These are phyloP conservation scores for Geum urbanum DNA, from an alignment of 306 rosid genomes.

Conservation along the genomic window DNA sequence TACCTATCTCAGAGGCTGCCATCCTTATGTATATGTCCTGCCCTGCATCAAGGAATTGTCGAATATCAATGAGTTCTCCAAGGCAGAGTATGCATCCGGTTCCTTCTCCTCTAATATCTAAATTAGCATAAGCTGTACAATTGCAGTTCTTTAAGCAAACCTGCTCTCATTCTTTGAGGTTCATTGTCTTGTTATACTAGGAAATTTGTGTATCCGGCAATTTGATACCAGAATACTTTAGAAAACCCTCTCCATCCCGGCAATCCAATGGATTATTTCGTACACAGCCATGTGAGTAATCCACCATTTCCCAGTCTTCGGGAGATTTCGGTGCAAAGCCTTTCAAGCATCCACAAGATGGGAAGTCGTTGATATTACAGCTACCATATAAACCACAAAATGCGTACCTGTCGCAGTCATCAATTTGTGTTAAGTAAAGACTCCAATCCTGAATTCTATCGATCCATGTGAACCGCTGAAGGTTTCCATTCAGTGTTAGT, in stretches of 20 bases:
- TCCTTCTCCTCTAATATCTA: constrained; percentile 32
- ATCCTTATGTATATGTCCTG: constrained; percentile 36
- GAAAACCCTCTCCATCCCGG: constrained; percentile 33
- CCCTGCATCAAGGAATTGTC: constrained; percentile 23
- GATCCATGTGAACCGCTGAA: constrained; percentile 21
- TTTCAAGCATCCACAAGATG: constrained; percentile 32
- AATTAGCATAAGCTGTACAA: constrained; percentile 40
- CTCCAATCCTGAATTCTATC: constrained; percentile 16
- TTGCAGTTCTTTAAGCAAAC: constrained; percentile 37
- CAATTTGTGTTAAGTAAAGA: constrained; percentile 16
- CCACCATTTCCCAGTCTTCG: constrained; percentile 19
- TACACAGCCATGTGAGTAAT: constrained; percentile 37
- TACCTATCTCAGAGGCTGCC: constrained; percentile 38
- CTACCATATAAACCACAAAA: constrained; percentile 38
- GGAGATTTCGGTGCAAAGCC: constrained; percentile 37
- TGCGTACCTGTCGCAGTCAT: constrained; percentile 16
- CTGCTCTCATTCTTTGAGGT: constrained; percentile 29
- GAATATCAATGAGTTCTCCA: constrained; percentile 31
- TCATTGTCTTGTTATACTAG: constrained; percentile 32
- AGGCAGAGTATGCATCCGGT: constrained; percentile 42
- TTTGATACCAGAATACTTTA: constrained; percentile 19
- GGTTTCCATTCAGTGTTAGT: background rate
- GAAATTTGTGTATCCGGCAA: constrained; percentile 32
- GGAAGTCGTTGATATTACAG: constrained; percentile 26
- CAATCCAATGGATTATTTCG: constrained; percentile 29